Base-by-base conservation (phyloP, 441 rosid genomes). In the Pelargonium fulgidum region DNA sequence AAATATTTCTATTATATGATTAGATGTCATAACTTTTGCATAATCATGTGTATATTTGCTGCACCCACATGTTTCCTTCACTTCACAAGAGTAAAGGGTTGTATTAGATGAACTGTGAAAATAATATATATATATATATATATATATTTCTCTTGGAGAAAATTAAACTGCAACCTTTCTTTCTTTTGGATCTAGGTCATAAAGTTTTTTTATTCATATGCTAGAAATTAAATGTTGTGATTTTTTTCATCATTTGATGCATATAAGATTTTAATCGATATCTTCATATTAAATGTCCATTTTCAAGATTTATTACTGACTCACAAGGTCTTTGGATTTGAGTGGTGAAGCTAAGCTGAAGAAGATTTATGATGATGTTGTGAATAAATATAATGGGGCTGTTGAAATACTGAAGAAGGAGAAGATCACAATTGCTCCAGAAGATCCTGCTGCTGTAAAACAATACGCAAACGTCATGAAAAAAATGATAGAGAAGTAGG, bases 391-490 rank as follows among this genome's bases (percentile, higher is more conserved):
- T 70, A 92, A 86, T 80, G 83, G 89, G 7, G 98, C 99, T 12
- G 61, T 95, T 52, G 98, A 91, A 66, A 62, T 92, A 73, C 81
- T 90, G 71, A 81, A 84, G 39, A 83, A 86, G 82, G 99, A 92
- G 80, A 92, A 89, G 78, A 90, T 95, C 81, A 90, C 89, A 74
- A 87, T 95, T 64, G 90, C 72, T 71, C 98, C 99, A 20, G 90
- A 90, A 54, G 93, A 95, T 79, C 92, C 93, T 11, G 88, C 95
- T 75, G 96, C 96, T 7, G 97, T 95, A 12, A 65, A 86, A 68
- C 96, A 88, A 0, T 95, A 87, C 73, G 92, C 96, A 1, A 88
- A 81, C 70, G 90, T 92, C 63, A 92, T 95, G 99, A 90, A 88
- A 89, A 89, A 88, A 45, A 76, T 86, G 72, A 85, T 98, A 79